Conservation (phyloP, 2,329 filamentous ascomycete genomes). For the Aureobasidium zeae region DNA sequence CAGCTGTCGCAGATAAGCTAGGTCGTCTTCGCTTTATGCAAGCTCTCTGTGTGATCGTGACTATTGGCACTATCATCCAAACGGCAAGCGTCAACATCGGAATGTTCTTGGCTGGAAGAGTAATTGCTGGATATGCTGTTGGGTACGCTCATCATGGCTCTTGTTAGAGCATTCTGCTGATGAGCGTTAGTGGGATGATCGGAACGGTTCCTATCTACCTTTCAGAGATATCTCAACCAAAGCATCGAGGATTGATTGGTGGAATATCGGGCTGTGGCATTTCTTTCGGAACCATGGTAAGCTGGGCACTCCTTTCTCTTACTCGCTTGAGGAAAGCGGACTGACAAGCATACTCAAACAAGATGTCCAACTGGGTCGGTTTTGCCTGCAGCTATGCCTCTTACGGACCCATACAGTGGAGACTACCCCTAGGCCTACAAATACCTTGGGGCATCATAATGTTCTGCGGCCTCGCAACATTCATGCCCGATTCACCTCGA, state of each 20-base stretch:
- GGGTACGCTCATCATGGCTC: conserved; percentile 14
- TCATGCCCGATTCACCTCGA: conserved; percentile 49
- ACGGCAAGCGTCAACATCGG: conserved; percentile 42
- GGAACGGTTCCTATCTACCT: conserved; percentile 49
- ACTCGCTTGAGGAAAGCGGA: no score
- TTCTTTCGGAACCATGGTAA: conserved; percentile 44
- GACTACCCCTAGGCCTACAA: conserved; percentile 46
- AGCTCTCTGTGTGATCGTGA: conserved; percentile 46
- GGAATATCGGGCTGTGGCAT: conserved; percentile 44
- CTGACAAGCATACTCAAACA: no score
- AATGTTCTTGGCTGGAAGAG: conserved; percentile 26
- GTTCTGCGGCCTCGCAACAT: conserved; percentile 45
- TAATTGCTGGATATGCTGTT: conserved; percentile 25
- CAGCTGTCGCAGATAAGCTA: conserved; percentile 42
- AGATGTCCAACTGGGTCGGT: conserved; percentile 47
- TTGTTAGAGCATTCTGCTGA: neutral
- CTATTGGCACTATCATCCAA: conserved; percentile 45
- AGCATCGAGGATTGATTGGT: conserved; percentile 43
- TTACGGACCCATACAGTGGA: conserved; percentile 47
- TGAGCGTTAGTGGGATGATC: conserved; percentile 31
- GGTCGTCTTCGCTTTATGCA: conserved; percentile 31
- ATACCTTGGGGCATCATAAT: conserved; percentile 48
- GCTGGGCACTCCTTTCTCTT: no score
- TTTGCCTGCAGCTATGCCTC: conserved; percentile 47
- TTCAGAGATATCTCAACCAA: conserved; percentile 42